A percentile compares a stretch with the other conserved stretches of the same genome.
These are phyloP conservation scores for Dactylonectria macrodidyma DNA, from an alignment of 2,329 filamentous ascomycete genomes.

Conservation along the genomic window DNA sequence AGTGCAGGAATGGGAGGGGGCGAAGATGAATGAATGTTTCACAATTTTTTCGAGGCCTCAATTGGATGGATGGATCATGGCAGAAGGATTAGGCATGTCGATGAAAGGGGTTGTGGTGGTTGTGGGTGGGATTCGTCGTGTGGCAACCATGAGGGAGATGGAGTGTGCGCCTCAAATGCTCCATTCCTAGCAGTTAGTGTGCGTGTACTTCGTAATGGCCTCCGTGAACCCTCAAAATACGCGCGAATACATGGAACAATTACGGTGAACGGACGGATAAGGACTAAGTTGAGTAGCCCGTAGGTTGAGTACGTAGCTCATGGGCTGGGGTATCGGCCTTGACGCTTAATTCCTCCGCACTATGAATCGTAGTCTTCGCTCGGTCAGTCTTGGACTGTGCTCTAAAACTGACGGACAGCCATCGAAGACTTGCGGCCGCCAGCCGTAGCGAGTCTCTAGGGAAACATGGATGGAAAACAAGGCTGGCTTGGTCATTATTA, in stretches of 20 bases:
- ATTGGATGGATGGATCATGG: conserved; percentile 2
- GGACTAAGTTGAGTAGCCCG: background rate
- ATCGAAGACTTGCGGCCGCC: conserved; percentile 3
- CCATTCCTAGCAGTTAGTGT: too few relatives aligned
- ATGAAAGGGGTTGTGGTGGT: conserved; percentile 7
- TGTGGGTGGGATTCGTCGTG: background rate
- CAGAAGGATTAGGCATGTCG: background rate
- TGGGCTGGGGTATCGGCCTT: conserved; percentile 30
- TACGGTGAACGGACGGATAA: conserved; percentile 3
- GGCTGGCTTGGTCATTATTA: conserved; percentile 6
- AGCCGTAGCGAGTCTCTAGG: background rate
- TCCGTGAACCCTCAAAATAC: background rate
- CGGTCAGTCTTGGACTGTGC: background rate
- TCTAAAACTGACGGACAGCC: background rate
- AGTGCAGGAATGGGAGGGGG: conserved; percentile 15
- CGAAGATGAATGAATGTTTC: conserved; percentile 23
- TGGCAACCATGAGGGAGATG: conserved; percentile 27
- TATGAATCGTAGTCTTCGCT: background rate
- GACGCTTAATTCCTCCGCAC: conserved; percentile 4
- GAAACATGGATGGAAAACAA: conserved; percentile 3
- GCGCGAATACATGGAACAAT: conserved; percentile 6
- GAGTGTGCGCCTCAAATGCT: background rate
- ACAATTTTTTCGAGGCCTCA: conserved; percentile 14
- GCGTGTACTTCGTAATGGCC: background rate
- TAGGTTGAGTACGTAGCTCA: too few relatives aligned